Conservation (phyloP, 768 basidiomycete species). For the Punctularia strigosozonata region DNA sequence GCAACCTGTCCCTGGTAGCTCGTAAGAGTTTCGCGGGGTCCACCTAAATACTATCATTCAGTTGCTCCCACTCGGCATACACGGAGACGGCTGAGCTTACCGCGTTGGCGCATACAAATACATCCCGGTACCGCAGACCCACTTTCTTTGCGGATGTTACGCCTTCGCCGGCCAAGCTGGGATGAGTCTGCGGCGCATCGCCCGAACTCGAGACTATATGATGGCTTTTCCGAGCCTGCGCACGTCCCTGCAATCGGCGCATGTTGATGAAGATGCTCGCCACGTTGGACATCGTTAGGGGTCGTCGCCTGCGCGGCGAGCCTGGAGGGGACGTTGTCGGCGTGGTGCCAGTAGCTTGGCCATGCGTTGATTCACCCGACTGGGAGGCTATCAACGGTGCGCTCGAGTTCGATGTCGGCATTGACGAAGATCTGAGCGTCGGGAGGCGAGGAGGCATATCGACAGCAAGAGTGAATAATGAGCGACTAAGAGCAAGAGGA, state of each 20-base stretch:
- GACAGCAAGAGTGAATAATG: too few species aligned
- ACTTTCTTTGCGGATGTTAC: conserved; percentile 19
- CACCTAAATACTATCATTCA: too few species aligned
- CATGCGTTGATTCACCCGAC: too few species aligned
- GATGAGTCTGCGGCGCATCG: conserved; percentile 23
- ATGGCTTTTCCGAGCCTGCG: conserved; percentile 10
- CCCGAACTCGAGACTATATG: conserved; percentile 26
- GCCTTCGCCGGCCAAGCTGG: conserved; percentile 17
- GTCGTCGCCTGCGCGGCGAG: background rate
- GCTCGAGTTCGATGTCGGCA: too few species aligned
- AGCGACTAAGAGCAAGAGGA: too few species aligned
- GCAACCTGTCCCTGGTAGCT: conserved; percentile 36
- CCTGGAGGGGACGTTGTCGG: background rate
- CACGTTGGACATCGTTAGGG: conserved; percentile 18
- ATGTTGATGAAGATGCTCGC: conserved; percentile 45
- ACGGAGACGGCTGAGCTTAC: too few species aligned
- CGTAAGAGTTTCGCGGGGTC: conserved; percentile 46
- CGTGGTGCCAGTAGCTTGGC: too few species aligned
- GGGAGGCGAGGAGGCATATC: too few species aligned
- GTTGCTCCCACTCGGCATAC: too few species aligned
- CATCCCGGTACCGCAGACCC: conserved; percentile 24
- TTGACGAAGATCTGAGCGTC: too few species aligned
- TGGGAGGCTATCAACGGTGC: too few species aligned
- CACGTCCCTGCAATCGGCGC: conserved; percentile 21
- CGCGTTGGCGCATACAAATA: conserved; percentile 47